Base-by-base conservation (phyloP, 768 basidiomycete species). In the Boletus rubropictus region DNA sequence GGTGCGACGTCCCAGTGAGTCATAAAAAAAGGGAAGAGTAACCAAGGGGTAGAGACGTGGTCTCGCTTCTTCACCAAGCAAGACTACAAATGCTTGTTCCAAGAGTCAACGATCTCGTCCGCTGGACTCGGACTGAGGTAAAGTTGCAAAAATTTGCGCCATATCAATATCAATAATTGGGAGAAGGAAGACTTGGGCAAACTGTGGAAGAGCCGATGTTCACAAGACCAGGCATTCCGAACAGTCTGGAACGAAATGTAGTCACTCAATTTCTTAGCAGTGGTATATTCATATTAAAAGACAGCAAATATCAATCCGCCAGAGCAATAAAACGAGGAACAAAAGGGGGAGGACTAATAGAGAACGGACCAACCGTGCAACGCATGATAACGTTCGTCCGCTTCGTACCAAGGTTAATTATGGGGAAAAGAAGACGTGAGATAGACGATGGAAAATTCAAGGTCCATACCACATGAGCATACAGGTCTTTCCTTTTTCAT, bases 361-460 rank as follows among this genome's bases (percentile, higher is more conserved):
- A 53, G 43, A 55, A 60, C 21, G 53, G 53, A 68, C 66, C 64
- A 49, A 68, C 66, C 64, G 64, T 66, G 56, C 31, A 43, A 28
- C 17, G 33, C 28, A 48, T 41, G 48, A 47, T 42, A 42, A 53
- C 37, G 46, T 36, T 37, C 24, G 44, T 39, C 45, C 53, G 46
- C 53, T 57, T 58, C 21, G 48, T 61, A 65, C 46, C 53, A 50
- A 49, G 48, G 55, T 51, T 46, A 53, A 58, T 48, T 35, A 51
- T 39, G 42, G 39, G 50, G 39, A 35, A 44, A 50, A 46, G 21
- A 34, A 48, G 32, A 44, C 28, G 55, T 52, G 58, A 65, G 57
- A 55, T 22, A 50, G 53, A 53, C 44, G 31, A 51, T 33, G 34
- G 40, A 42, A 49, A 59, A 48, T 45, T 52, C 52, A 35, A 41